These are phyloP conservation scores for Metrosideros polymorpha DNA, from an alignment of 441 rosid species.

Conservation along the genomic window DNA sequence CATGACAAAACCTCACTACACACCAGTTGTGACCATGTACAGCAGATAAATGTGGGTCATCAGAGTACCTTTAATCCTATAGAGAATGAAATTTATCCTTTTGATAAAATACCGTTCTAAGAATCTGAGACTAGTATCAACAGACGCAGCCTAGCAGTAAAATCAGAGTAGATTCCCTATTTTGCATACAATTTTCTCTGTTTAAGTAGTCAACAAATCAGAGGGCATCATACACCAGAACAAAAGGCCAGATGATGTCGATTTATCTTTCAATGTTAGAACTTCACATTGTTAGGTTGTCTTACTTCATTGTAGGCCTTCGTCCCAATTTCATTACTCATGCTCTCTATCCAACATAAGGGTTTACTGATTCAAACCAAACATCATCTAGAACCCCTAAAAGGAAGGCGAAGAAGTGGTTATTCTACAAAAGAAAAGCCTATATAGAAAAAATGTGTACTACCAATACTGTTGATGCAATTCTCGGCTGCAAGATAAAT, in stretches of 20 bases:
- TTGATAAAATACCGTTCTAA: neutral
- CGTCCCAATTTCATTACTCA: neutral
- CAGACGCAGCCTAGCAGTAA: neutral
- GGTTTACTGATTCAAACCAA: neutral
- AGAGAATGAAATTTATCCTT: neutral
- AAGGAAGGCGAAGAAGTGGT: neutral
- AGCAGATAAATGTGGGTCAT: neutral
- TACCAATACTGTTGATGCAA: neutral
- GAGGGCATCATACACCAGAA: neutral
- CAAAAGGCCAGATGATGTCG: neutral
- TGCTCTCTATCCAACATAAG: neutral
- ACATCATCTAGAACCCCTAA: neutral
- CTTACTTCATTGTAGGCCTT: neutral
- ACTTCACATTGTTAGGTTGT: neutral
- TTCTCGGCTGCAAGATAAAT: neutral
- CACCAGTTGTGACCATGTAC: neutral
- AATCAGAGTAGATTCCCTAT: neutral
- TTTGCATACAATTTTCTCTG: neutral
- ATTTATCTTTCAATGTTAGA: neutral
- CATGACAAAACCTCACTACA: neutral
- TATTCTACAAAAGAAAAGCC: neutral
- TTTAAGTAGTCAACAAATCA: too few relatives aligned
- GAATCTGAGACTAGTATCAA: neutral
- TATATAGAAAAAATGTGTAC: neutral
- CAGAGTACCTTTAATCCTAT: neutral